Base-by-base conservation (phyloP, 2,329 filamentous ascomycete genomes). In the Trichoderma lentiforme region DNA sequence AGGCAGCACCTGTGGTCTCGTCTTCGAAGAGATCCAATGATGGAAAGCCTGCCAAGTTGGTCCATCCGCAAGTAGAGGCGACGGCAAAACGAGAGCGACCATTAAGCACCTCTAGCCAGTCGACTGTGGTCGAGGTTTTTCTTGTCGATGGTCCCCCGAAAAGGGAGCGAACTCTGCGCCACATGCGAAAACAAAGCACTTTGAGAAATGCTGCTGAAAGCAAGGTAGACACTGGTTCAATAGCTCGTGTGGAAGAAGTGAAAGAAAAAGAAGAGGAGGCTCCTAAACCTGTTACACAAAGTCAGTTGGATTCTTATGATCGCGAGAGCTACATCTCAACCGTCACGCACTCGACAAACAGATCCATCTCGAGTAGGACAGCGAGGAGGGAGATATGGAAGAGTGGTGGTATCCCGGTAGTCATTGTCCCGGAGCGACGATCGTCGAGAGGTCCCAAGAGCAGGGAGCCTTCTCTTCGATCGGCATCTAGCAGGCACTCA, bases 381-480 rank as follows among this genome's bases (percentile, higher is more conserved):
- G 87, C 87, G 4, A 83, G 89, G n/a, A 85, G 86, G 18, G 87
- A 90, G 36, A 81, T 91, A 3, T 85, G 86, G 82, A 90, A 86
- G 74, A 86, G 80, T 68, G 89, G 89, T 8, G 88, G 83, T 3
- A 89, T 91, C 11, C 89, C 89, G 2, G 89, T 91, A 8, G 84
- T 90, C 7, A 83, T 91, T 24, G 86, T 91, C 65, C 89, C 89
- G 7, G 86, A 88, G 70, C 86, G 89, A 18, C 82, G 80, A 18
- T 87, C 88, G 7, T 90, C 88, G 4, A 80, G 84, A 12, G 86
- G 85, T 66, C 83, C 85, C n/a, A 86, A 84, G 72, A 84, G 86
- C 8, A 83, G 82, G 58, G 82, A 87, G 36, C 87, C 86, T 4
- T 90, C 89, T 2, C 80, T 90, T 18, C 85, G 88, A 70, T 91